phyloP scores from a whole-genome alignment of 2,329 filamentous ascomycete species.

The Fusarium globosum region DNA sequence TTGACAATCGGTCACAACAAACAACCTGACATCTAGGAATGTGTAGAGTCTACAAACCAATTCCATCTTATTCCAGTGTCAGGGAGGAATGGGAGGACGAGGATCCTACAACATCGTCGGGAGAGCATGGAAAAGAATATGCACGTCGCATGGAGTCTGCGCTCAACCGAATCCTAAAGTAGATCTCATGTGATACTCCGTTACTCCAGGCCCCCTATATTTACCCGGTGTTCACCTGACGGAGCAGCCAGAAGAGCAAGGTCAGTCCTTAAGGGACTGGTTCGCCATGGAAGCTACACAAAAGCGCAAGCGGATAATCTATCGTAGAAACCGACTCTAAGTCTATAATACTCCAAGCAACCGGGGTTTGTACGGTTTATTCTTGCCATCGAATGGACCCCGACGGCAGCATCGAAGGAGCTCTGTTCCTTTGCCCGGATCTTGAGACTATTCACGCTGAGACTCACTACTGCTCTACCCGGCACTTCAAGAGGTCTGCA shows the following conservation, averaged over 20 bases:
- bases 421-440: not conserved
- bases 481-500: not conserved
- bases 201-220: not conserved
- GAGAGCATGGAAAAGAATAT: too few relatives aligned
- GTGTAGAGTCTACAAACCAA: too few relatives aligned
- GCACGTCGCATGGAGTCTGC: too few relatives aligned
- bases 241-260: not conserved
- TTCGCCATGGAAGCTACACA: not conserved
- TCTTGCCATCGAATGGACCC: not conserved
- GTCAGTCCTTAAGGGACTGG: not conserved
- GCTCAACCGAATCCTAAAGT: not conserved
- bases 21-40: too few relatives aligned
- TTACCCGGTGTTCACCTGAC: not conserved
- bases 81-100: too few relatives aligned
- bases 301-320: too few relatives aligned
- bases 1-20: too few relatives aligned
- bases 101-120: too few relatives aligned
- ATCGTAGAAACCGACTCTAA: not conserved
- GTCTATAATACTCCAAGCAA: rapidly evolving
- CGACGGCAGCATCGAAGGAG: not conserved
- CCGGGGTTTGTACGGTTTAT: not conserved
- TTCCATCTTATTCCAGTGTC: too few relatives aligned
- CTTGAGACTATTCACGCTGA: rapidly evolving
- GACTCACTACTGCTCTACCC: not conserved
- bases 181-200: not conserved